Conservation (phyloP, 306 rosid genomes). For the Vigna nakashimae region DNA sequence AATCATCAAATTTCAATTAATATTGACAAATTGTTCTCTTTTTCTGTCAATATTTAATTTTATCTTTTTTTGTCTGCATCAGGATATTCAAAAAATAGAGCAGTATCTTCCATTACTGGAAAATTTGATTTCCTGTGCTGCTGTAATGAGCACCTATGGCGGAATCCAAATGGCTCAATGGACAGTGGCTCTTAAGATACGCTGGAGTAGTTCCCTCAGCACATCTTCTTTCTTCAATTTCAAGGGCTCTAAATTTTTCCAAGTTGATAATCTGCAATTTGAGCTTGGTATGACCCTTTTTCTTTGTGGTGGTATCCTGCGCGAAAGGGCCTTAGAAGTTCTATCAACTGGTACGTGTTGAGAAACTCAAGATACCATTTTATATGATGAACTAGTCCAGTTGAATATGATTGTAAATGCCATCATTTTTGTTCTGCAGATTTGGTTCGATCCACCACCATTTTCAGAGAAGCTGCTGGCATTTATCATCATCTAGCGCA, state of each 20-base stretch:
- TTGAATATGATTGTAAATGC: constrained; percentile 27
- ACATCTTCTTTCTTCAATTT: constrained; percentile 64
- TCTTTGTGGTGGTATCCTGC: constrained; percentile 72
- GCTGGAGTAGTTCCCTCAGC: constrained; percentile 73
- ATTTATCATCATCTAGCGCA: constrained; percentile 71
- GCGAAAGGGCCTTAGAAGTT: constrained; percentile 74
- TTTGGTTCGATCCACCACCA: constrained; percentile 67
- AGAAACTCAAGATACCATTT: constrained; percentile 20
- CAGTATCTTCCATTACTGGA: constrained; percentile 79
- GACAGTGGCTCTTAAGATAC: constrained; percentile 59
- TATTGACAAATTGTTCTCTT: constrained; percentile 1
- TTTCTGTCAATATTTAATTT: constrained; percentile 19
- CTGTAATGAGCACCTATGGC: constrained; percentile 33
- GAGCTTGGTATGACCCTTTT: constrained; percentile 75
- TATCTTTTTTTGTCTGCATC: constrained; percentile 36
- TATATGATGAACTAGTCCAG: neutral
- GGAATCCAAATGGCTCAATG: constrained; percentile 51
- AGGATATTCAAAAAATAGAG: constrained; percentile 72
- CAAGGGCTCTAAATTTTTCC: constrained; percentile 63
- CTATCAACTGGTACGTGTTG: constrained; percentile 60
- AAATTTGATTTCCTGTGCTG: constrained; percentile 55
- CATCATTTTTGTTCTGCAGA: constrained; percentile 57
- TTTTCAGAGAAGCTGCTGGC: constrained; percentile 82
- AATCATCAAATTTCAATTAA: neutral
- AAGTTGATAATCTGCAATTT: constrained; percentile 60